Evolutionary conservation across 768 basidiomycete species (phyloP).

Genomic region (Kwoniella mangroviensis): DNA sequence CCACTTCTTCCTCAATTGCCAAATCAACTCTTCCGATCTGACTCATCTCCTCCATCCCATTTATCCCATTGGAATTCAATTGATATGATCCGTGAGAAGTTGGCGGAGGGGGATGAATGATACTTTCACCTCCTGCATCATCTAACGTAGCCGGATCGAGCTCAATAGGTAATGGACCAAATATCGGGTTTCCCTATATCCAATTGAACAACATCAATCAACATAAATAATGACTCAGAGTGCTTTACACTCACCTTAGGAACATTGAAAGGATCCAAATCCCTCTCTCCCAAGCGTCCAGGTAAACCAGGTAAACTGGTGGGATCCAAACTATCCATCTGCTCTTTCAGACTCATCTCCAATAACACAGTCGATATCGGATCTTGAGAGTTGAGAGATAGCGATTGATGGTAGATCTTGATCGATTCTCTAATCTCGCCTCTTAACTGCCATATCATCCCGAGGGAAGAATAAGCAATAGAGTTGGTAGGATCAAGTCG

Average conservation of each 20-base stretch:
- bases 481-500: constrained; percentile 84
- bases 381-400: constrained; percentile 56
- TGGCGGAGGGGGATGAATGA: constrained; percentile 24
- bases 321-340: constrained; percentile 47
- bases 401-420: constrained; percentile 87
- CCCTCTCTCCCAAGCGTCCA: constrained; percentile 22
- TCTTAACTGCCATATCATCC: constrained; percentile 81
- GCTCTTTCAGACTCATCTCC: constrained; percentile 51
- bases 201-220: not conserved
- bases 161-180: constrained; percentile 37
- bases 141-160: constrained; percentile 23
- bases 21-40: constrained; percentile 8
- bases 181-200: constrained; percentile 35
- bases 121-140: constrained; percentile 31
- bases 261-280: constrained; percentile 43
- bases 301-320: constrained; percentile 49
- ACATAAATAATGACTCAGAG: not conserved
- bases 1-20: constrained; percentile 24
- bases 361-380: constrained; percentile 54
- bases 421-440: constrained; percentile 79
- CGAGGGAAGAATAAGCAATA: constrained; percentile 81
- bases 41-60: not conserved
- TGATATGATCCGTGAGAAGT: not conserved
- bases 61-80: not conserved
- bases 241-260: constrained; percentile 30